Conservation (phyloP, 495 filamentous ascomycete species). For the Podospora conica region DNA sequence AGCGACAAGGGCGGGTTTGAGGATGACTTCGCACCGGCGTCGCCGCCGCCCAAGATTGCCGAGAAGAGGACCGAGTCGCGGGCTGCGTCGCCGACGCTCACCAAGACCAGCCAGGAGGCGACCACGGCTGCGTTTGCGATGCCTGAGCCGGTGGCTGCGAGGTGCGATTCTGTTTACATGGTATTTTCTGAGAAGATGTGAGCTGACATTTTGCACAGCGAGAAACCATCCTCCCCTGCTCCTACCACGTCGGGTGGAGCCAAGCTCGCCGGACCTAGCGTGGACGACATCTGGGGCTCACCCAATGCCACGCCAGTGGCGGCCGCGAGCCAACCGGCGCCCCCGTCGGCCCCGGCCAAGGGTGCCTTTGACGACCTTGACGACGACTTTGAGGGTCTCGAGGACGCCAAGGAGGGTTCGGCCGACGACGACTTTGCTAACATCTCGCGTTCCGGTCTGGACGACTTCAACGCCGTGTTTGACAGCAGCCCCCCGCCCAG, state of each 20-base stretch:
- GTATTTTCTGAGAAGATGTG: background rate
- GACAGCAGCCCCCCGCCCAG: slow-evolving; percentile 51
- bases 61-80: slow-evolving; percentile 26
- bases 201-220: slow-evolving; percentile 16
- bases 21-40: slow-evolving; percentile 78
- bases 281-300: slow-evolving; percentile 32
- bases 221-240: slow-evolving; percentile 24
- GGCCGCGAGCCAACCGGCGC: slow-evolving; percentile 10
- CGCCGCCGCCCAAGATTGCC: slow-evolving; percentile 45
- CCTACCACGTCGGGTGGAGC: slow-evolving; percentile 11
- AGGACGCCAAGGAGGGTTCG: slow-evolving; percentile 86
- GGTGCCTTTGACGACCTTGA: slow-evolving; percentile 69
- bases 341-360: slow-evolving; percentile 29
- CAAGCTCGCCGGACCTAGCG: slow-evolving; percentile 17
- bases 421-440: slow-evolving; percentile 79
- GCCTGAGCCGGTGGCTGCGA: slow-evolving; percentile 19
- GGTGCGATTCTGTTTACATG: slow-evolving; percentile 19
- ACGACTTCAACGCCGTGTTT: slow-evolving; percentile 63
- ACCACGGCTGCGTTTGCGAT: slow-evolving; percentile 14
- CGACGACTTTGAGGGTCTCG: slow-evolving; percentile 79
- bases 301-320: slow-evolving; percentile 6
- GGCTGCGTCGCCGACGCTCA: slow-evolving; percentile 20
- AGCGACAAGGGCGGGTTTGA: slow-evolving; percentile 75
- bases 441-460: slow-evolving; percentile 51
- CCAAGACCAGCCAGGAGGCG: slow-evolving; percentile 16